Conservation (phyloP, 768 basidiomycete genomes). For the Mycena pura region DNA sequence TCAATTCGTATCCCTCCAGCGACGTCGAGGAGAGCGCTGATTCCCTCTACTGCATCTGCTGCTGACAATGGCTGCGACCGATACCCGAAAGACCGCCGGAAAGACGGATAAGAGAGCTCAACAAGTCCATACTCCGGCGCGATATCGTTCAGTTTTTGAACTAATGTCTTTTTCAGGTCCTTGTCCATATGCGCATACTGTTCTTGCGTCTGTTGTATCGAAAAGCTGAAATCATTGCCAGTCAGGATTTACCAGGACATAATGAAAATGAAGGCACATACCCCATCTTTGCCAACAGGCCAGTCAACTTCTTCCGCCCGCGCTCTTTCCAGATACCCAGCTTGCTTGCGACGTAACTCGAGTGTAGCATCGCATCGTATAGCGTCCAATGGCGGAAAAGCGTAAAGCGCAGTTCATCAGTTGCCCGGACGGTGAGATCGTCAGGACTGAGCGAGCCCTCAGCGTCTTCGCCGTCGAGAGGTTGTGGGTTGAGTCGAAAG, state of each 20-base stretch:
- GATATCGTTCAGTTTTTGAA: slow-evolving; percentile 83
- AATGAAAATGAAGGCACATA: slow-evolving; percentile 42
- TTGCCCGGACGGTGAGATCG: slow-evolving; percentile 80
- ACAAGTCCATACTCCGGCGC: slow-evolving; percentile 95
- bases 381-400: slow-evolving; percentile 97
- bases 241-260: background rate
- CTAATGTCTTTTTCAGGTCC: slow-evolving; percentile 83
- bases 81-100: slow-evolving; percentile 91
- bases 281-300: slow-evolving; percentile 99
- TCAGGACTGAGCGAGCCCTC: slow-evolving; percentile 74
- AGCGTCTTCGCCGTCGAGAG: slow-evolving; percentile 48
- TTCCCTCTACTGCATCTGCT: slow-evolving; percentile 90
- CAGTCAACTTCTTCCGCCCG: slow-evolving; percentile 87
- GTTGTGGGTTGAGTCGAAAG: slow-evolving; percentile 81
- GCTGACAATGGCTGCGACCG: slow-evolving; percentile 87
- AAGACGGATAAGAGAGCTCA: slow-evolving; percentile 93
- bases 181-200: slow-evolving; percentile 96
- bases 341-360: slow-evolving; percentile 93
- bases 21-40: slow-evolving; percentile 87
- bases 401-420: slow-evolving; percentile 92
- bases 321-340: slow-evolving; percentile 97
- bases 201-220: slow-evolving; percentile 93
- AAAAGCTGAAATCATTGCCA: slow-evolving; percentile 68
- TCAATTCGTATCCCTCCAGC: slow-evolving; percentile 91
- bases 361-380: slow-evolving; percentile 98